phyloP scores from a whole-genome alignment of 257 asterid genomes.

The Capsicum chinense region DNA sequence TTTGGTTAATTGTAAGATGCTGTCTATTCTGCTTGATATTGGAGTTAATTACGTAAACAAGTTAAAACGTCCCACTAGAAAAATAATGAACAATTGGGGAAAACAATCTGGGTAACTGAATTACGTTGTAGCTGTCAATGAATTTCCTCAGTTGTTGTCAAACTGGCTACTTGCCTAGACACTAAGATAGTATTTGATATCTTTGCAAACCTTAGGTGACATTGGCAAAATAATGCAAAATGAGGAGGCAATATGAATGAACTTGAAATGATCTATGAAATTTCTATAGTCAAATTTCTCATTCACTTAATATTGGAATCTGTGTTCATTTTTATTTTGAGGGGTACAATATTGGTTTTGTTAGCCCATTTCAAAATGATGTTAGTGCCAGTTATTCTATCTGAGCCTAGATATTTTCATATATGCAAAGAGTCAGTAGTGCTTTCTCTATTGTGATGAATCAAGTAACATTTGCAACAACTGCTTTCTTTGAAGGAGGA shows the following conservation, averaged over 20 bases:
- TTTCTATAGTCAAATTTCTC: not conserved
- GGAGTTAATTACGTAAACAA: not conserved
- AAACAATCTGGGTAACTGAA: not conserved
- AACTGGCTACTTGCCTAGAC: not conserved
- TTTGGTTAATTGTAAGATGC: not conserved
- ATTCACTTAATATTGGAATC: not conserved
- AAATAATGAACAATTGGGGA: not conserved
- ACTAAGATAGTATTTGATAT: not conserved
- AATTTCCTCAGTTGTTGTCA: not conserved
- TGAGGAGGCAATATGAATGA: constrained; percentile 7
- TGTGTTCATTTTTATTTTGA: not conserved
- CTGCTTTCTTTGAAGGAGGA: not conserved
- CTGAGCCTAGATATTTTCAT: not conserved
- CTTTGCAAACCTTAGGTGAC: not conserved
- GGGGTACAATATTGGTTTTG: not conserved
- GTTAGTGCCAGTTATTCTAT: not conserved
- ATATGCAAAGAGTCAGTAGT: not conserved
- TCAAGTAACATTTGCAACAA: constrained; percentile 15
- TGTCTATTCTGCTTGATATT: not conserved
- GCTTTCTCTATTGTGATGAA: constrained; percentile 14
- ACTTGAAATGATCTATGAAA: not conserved
- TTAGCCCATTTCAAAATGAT: not conserved
- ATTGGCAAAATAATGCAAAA: constrained; percentile 18
- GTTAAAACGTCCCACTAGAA: not conserved
- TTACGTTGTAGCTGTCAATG: not conserved